Evolutionary conservation across 164 flowering plant genomes (phyloP).

Genomic region (Cinnamomum micranthum): DNA sequence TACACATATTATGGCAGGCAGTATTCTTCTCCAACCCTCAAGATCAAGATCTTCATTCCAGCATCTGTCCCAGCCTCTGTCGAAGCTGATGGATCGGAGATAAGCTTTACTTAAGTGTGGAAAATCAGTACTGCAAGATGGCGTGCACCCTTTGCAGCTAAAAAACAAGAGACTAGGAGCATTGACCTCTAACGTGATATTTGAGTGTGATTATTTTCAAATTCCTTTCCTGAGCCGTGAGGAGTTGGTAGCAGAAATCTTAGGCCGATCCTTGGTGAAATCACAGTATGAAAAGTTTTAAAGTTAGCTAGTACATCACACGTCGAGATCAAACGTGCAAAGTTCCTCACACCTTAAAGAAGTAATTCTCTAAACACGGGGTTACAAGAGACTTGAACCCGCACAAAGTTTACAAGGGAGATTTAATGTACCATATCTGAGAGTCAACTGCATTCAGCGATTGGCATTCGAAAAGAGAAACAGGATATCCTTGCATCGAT

Average conservation of each 20-base stretch:
- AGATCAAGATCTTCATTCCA: neutral
- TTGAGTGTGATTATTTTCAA: too few relatives aligned
- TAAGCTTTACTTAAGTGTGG: neutral
- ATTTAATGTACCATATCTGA: neutral
- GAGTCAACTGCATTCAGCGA: neutral
- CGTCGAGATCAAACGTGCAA: neutral
- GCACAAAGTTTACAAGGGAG: neutral
- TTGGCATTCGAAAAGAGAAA: neutral
- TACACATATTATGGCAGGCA: neutral
- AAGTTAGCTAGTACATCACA: neutral
- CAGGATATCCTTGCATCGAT: too few relatives aligned
- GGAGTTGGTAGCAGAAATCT: neutral
- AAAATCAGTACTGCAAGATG: neutral
- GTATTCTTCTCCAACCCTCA: neutral
- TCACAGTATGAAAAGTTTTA: neutral
- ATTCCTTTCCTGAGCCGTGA: neutral
- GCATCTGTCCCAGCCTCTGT: too few relatives aligned
- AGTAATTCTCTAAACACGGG: too few relatives aligned
- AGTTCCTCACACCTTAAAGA: neutral
- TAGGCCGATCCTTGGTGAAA: neutral
- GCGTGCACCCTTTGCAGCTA: neutral
- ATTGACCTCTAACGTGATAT: neutral
- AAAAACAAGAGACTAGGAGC: neutral
- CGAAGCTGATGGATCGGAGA: neutral
- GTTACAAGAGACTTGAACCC: neutral